Conservation (phyloP, 2,329 filamentous ascomycete species). For the Phyllosticta citriasiana region DNA sequence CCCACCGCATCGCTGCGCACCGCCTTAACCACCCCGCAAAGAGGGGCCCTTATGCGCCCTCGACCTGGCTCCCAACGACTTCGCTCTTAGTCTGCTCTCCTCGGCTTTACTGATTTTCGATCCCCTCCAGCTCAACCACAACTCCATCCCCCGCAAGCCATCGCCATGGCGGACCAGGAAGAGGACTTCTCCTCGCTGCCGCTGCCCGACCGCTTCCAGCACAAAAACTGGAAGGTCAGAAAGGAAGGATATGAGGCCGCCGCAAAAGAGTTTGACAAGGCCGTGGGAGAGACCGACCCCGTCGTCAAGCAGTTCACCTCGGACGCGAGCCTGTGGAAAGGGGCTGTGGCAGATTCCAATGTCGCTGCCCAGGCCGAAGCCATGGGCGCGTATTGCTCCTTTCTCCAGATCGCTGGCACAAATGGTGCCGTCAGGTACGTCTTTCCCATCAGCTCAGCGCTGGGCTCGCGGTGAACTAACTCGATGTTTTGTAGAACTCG, state of each 20-base stretch:
- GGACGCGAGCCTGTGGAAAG: conserved; percentile 82
- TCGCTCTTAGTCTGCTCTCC: neutral
- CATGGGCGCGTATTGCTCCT: conserved; percentile 76
- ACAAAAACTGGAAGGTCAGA: conserved; percentile 96
- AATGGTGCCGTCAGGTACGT: conserved; percentile 62
- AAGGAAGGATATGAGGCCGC: conserved; percentile 94
- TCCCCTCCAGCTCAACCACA: conserved; percentile 4
- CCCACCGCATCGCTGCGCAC: neutral
- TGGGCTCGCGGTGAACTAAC: conserved; percentile 4
- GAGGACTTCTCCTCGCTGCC: conserved; percentile 75
- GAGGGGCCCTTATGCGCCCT: neutral
- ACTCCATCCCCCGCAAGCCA: neutral
- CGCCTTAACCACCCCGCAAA: neutral
- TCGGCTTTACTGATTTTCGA: neutral
- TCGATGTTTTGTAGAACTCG: conserved; percentile 50
- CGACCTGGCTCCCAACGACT: neutral
- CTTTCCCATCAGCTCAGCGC: neutral
- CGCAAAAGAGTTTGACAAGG: conserved; percentile 72
- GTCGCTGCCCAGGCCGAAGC: conserved; percentile 95
- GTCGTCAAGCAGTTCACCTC: conserved; percentile 79
- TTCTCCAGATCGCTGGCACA: conserved; percentile 79
- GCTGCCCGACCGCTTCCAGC: conserved; percentile 67
- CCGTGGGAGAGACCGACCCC: conserved; percentile 75
- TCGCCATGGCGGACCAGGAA: conserved; percentile 66
- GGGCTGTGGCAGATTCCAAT: conserved; percentile 85